Percentiles rank a stretch among this genome's conserved stretches.
Evolutionary conservation across 2,329 filamentous ascomycete species (phyloP).

Genomic region (Hypoxylon sp.): DNA sequence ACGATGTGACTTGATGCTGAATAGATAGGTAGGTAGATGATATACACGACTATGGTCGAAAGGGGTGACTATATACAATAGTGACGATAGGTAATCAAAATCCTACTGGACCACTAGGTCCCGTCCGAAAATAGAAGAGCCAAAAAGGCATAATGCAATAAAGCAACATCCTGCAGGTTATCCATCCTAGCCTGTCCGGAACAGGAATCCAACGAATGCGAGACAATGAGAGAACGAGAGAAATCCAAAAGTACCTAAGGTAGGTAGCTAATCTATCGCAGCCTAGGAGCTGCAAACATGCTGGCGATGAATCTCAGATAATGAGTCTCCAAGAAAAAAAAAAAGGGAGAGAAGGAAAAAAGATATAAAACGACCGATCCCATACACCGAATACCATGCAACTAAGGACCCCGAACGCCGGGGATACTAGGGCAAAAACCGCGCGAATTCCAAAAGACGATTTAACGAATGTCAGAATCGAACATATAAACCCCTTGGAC

Average conservation of each 20-base stretch:
- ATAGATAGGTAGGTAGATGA: slow-evolving; percentile 4
- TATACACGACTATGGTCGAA: slow-evolving; percentile 23
- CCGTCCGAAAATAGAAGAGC: not conserved
- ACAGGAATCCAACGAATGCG: slow-evolving; percentile 16
- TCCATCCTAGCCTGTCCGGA: slow-evolving; percentile 10
- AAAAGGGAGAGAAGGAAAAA: slow-evolving; percentile 5
- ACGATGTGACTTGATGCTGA: not conserved
- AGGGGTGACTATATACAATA: slow-evolving; percentile 36
- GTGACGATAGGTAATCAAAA: slow-evolving; percentile 2
- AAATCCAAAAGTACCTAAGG: not conserved
- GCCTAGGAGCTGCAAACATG: slow-evolving; percentile 13
- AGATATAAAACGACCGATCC: slow-evolving; percentile 37
- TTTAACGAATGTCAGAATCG: slow-evolving; percentile 14
- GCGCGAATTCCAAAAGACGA: not conserved
- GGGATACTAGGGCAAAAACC: not conserved
- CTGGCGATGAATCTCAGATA: not conserved
- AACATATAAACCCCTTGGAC: not conserved
- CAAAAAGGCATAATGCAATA: not conserved
- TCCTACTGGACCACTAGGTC: slow-evolving; percentile 13
- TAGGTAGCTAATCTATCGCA: slow-evolving; percentile 7
- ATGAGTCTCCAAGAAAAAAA: not conserved
- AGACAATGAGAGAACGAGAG: slow-evolving; percentile 1
- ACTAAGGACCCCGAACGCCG: slow-evolving; percentile 14
- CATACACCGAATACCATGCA: slow-evolving; percentile 33
- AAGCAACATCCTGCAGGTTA: not conserved